phyloP scores from a whole-genome alignment of 257 asterid genomes.

The Mentha longifolia region DNA sequence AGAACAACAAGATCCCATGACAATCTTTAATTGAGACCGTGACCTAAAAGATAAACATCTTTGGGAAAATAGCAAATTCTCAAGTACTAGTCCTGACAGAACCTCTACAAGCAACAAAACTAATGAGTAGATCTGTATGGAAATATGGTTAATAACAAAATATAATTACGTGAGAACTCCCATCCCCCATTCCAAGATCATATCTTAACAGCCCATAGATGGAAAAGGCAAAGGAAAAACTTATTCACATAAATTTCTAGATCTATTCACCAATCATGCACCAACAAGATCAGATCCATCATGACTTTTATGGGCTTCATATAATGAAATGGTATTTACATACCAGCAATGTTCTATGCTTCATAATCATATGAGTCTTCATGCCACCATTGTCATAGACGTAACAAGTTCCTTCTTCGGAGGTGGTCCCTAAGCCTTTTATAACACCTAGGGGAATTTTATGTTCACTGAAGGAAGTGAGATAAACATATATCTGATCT shows the following conservation, averaged over 20 bases:
- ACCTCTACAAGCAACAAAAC: conserved; percentile 9
- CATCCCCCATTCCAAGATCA: conserved; percentile 5
- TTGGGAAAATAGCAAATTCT: not conserved
- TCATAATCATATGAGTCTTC: conserved; percentile 85
- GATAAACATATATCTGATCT: conserved; percentile 72
- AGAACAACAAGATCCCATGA: not conserved
- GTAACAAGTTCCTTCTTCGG: conserved; percentile 87
- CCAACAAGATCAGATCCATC: conserved; percentile 1
- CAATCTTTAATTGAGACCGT: not conserved
- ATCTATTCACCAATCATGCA: conserved; percentile 18
- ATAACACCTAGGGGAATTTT: conserved; percentile 69
- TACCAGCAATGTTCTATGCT: conserved; percentile 91
- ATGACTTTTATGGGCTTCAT: conserved; percentile 20
- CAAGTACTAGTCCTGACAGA: conserved; percentile 5
- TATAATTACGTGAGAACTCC: not conserved
- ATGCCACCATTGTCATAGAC: conserved; percentile 62
- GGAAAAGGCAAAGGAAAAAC: conserved; percentile 6
- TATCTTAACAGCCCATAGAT: not conserved
- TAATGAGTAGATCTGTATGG: not conserved
- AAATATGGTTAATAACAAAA: not conserved
- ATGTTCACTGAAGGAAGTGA: conserved; percentile 50
- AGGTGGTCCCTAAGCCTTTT: conserved; percentile 78
- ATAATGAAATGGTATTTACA: conserved; percentile 20
- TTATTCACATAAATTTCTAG: not conserved
- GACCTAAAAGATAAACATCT: not conserved